Percentiles rank a stretch among this genome's conserved stretches.
These are phyloP conservation scores for Lecanicillium sp. DNA, from an alignment of 2,329 filamentous ascomycete species.

Conservation along the genomic window DNA sequence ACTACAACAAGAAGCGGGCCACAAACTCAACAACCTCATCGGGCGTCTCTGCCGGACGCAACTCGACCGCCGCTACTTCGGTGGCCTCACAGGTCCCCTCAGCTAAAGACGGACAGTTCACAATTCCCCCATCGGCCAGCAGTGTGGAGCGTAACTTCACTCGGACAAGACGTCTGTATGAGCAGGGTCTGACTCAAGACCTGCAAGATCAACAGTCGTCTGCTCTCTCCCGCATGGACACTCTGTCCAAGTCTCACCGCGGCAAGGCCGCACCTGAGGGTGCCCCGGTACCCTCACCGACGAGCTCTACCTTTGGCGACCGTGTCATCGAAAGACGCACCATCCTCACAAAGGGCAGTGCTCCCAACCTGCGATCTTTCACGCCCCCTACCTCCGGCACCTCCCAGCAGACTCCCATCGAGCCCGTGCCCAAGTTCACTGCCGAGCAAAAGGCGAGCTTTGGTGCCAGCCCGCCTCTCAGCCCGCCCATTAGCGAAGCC, in stretches of 20 bases:
- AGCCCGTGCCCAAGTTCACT: conserved; percentile 32
- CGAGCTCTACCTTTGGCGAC: conserved; percentile 37
- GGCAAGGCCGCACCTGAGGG: conserved; percentile 46
- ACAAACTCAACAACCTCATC: conserved; percentile 82
- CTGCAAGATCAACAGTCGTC: conserved; percentile 75
- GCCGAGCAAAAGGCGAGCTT: conserved; percentile 26
- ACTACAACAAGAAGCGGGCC: conserved; percentile 70
- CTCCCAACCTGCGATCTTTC: conserved; percentile 59
- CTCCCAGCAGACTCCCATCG: conserved; percentile 32
- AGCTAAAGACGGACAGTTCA: conserved; percentile 43
- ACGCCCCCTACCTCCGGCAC: conserved; percentile 41
- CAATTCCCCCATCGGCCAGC: conserved; percentile 25
- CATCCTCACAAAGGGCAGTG: conserved; percentile 53
- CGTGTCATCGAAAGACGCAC: conserved; percentile 40
- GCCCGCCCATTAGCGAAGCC: conserved; percentile 60
- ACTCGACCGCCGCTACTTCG: conserved; percentile 85
- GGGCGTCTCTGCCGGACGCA: conserved; percentile 58
- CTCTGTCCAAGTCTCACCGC: conserved; percentile 56
- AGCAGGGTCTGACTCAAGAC: conserved; percentile 73
- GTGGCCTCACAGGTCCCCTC: conserved; percentile 57
- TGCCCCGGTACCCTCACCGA: conserved; percentile 41
- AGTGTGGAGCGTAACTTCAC: conserved; percentile 59
- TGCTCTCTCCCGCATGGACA: conserved; percentile 73
- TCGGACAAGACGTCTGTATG: conserved; percentile 72
- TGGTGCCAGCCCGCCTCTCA: conserved; percentile 34